These are phyloP conservation scores for Chytriomyces hyalinus DNA, from an alignment of 192 early-diverging fungal species.

Conservation along the genomic window DNA sequence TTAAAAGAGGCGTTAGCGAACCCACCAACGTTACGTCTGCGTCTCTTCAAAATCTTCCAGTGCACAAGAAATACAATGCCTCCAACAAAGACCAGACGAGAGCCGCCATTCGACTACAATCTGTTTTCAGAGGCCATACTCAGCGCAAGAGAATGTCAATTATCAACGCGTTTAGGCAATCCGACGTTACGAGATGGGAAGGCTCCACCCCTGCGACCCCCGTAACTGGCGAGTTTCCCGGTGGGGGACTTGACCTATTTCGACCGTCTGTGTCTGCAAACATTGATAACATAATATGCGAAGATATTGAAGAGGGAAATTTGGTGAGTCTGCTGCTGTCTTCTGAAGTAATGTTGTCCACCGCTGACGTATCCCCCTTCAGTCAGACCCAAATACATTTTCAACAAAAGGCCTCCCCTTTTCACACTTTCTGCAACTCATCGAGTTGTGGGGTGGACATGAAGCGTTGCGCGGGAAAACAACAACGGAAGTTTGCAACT, in stretches of 20 bases:
- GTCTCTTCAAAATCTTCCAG: no score
- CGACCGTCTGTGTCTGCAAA: neutral
- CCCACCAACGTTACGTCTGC: no score
- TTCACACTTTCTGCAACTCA: conserved; percentile 23
- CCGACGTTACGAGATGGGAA: neutral
- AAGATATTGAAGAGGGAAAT: neutral
- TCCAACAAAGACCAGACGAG: neutral
- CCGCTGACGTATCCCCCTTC: neutral
- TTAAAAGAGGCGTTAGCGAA: no score
- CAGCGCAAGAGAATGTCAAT: neutral
- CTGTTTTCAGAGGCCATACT: neutral
- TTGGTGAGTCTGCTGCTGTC: neutral
- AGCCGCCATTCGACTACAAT: neutral
- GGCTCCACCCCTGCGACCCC: neutral
- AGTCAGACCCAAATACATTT: conserved; percentile 18
- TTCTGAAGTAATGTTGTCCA: neutral
- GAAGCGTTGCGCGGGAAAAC: conserved; percentile 7
- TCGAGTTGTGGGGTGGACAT: conserved; percentile 18
- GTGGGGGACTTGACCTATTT: neutral
- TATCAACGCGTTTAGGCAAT: neutral
- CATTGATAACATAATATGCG: neutral
- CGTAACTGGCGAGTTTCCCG: neutral
- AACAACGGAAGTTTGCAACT: conserved; percentile 31
- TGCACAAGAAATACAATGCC: neutral
- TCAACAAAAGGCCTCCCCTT: conserved; percentile 20